These are phyloP conservation scores for Cicer bijugum DNA, from an alignment of 306 rosid genomes.

Conservation along the genomic window DNA sequence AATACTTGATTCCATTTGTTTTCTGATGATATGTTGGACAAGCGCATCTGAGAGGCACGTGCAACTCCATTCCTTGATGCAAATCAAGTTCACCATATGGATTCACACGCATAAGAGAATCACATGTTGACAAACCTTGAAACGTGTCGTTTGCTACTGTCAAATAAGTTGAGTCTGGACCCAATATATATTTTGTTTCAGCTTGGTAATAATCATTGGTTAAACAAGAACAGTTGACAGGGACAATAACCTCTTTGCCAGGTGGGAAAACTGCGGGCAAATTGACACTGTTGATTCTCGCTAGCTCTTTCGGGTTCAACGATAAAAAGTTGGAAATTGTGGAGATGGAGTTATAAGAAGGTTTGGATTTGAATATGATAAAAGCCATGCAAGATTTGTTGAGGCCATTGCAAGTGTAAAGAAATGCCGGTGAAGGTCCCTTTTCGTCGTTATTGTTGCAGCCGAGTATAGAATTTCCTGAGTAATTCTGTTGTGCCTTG, in stretches of 20 bases:
- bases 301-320: constrained; percentile 53
- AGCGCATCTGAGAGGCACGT: constrained; percentile 77
- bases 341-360: constrained; percentile 51
- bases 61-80: constrained; percentile 45
- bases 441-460: constrained; percentile 43
- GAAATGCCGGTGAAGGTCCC: constrained; percentile 56
- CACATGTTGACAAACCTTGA: constrained; percentile 68
- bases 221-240: constrained; percentile 58
- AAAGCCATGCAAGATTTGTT: constrained; percentile 54
- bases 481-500: constrained; percentile 56
- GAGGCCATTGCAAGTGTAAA: constrained; percentile 64
- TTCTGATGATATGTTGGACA: constrained; percentile 60
- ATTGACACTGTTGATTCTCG: constrained; percentile 51
- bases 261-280: constrained; percentile 40
- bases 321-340: constrained; percentile 65
- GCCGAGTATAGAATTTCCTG: constrained; percentile 37
- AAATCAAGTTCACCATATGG: constrained; percentile 44
- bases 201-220: constrained; percentile 56
- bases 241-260: constrained; percentile 65
- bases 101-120: constrained; percentile 58
- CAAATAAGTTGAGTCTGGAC: constrained; percentile 36
- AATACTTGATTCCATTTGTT: constrained; percentile 52
- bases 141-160: constrained; percentile 47
- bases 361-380: constrained; percentile 62
- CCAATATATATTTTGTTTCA: constrained; percentile 42